Conservation (phyloP, 164 flowering plant genomes). For the Taxillus chinensis region DNA sequence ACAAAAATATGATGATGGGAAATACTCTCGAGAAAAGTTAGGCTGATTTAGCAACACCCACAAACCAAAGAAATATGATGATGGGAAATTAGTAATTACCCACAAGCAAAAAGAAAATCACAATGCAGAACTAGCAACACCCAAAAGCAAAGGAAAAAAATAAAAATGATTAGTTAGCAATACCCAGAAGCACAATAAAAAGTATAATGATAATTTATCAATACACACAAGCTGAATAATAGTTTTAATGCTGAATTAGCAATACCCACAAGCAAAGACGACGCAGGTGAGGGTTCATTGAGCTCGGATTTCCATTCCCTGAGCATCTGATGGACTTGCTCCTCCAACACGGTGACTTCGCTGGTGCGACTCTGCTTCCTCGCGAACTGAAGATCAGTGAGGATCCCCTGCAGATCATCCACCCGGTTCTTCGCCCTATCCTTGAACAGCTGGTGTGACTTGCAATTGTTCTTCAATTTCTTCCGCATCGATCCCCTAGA, state of each 20-base stretch:
- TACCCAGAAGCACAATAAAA: neutral
- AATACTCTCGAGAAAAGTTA: too few relatives aligned
- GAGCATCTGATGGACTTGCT: conserved; percentile 25
- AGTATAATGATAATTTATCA: neutral
- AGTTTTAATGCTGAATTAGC: neutral
- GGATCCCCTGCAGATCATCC: conserved; percentile 21
- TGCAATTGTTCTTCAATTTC: conserved; percentile 15
- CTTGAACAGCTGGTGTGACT: conserved; percentile 18
- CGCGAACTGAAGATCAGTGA: conserved; percentile 17
- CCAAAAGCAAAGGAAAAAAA: too few relatives aligned
- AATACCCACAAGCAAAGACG: conserved; percentile 19
- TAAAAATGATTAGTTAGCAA: too few relatives aligned
- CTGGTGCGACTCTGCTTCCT: conserved; percentile 22
- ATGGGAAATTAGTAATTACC: too few relatives aligned
- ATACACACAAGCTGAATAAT: neutral
- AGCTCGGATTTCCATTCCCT: conserved; percentile 31
- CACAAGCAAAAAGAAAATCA: too few relatives aligned
- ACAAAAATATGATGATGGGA: too few relatives aligned
- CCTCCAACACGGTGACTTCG: conserved; percentile 21
- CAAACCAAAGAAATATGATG: too few relatives aligned
- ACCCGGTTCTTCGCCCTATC: conserved; percentile 24
- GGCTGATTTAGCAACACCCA: too few relatives aligned
- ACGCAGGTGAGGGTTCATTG: conserved; percentile 22
- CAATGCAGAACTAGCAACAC: too few relatives aligned
- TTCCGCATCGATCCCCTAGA: conserved; percentile 10